These are phyloP conservation scores for Hydnomerulius pinastri DNA, from an alignment of 768 basidiomycete genomes.

Conservation along the genomic window DNA sequence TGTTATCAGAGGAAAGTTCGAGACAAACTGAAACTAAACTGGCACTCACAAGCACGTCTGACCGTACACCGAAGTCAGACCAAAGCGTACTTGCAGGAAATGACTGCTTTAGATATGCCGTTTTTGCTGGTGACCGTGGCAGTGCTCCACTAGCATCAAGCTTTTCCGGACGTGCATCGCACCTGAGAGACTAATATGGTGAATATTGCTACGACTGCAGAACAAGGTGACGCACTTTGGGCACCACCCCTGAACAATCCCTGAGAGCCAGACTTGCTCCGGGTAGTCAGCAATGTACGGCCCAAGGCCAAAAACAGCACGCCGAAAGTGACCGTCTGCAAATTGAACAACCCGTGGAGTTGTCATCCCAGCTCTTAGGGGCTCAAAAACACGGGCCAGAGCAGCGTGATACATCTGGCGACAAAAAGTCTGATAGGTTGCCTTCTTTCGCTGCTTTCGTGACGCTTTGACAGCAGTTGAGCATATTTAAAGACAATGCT, in stretches of 20 bases:
- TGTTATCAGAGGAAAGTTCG: too few species aligned
- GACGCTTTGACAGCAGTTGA: background rate
- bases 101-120: constrained; percentile 16
- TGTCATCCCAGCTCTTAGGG: constrained; percentile 28
- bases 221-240: constrained; percentile 23
- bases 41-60: constrained; percentile 33
- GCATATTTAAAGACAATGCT: background rate
- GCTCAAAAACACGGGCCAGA: constrained; percentile 23
- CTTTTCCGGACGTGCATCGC: constrained; percentile 19
- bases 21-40: background rate
- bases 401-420: constrained; percentile 33
- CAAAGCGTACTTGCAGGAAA: constrained; percentile 27
- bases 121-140: constrained; percentile 13
- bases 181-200: background rate
- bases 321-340: constrained; percentile 32
- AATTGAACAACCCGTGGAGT: constrained; percentile 26
- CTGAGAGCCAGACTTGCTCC: constrained; percentile 36
- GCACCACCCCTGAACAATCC: constrained; percentile 40
- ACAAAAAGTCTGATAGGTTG: constrained; percentile 19
- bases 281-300: constrained; percentile 44
- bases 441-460: constrained; percentile 8
- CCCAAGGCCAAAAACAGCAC: constrained; percentile 34
- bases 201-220: constrained; percentile 1
- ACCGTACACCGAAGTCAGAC: constrained; percentile 35
- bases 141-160: constrained; percentile 4